Evolutionary conservation across 148 eudicot species (phyloP), one percentile per base, ranked within the genome.

Genomic region (Polygonum maritimum): DNA sequence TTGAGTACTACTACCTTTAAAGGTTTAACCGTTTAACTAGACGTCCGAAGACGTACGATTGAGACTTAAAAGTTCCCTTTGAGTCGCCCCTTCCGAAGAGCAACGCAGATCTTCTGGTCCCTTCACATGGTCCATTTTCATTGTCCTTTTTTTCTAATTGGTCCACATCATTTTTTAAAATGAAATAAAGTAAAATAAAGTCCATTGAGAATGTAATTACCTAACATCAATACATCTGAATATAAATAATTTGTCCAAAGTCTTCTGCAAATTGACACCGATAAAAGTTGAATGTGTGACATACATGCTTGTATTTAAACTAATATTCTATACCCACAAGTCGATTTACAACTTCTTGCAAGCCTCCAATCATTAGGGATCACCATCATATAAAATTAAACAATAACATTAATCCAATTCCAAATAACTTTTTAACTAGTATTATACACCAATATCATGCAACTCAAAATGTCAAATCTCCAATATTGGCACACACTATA

Each of bases 381-480:
- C 35, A n/a, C n/a, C n/a, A 21, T 58, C 33, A 58, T 21, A 58
- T 26, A 21, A 7, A 54, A 11, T 41, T 49, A 49, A 52, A 12
- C n/a, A 19, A 22, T 62, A 15, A 62, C 10, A 62, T 62, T 12
- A 8, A 62, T 8, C 67, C 16, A 22, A 26, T 22, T 22, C 36
- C 36, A 60, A 21, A 10, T 55, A n/a, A 10, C 7, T n/a, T 55
- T 55, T 3, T 0, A 55, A n/a, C 31, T 55, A 55, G 0, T 55
- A n/a, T 1, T 55, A 55, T 21, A 21, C 1, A 57, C 8, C 21
- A 57, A 60, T 26, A 67, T 67, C 7, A 67, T 15, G 41, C 44
- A 67, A 67, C n/a, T n/a, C n/a, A n/a, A n/a, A n/a, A n/a, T n/a
- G 41, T 67, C 45, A 67, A 67, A 35, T 35, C 44, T 67, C 38